phyloP scores from a whole-genome alignment of 176 grass and related monocot species.

The Guadua angustifolia region DNA sequence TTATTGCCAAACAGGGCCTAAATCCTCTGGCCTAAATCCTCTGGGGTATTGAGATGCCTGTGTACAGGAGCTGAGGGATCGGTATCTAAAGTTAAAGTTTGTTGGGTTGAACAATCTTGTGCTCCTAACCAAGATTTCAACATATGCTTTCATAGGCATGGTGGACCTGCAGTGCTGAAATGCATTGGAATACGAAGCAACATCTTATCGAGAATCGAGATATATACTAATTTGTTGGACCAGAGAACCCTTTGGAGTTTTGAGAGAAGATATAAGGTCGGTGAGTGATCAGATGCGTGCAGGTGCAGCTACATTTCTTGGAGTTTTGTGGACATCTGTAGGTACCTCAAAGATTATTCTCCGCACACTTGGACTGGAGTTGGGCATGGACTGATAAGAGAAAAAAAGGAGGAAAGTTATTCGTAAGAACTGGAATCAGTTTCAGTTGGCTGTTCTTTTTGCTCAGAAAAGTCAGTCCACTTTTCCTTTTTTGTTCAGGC shows the following conservation, averaged over 20 bases:
- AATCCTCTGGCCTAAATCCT: too few relatives aligned
- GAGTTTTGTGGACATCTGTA: conserved; percentile 28
- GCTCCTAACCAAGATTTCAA: conserved; percentile 40
- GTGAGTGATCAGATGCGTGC: conserved; percentile 28
- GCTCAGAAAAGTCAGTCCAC: neutral
- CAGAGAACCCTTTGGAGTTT: conserved; percentile 25
- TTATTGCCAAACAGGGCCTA: too few relatives aligned
- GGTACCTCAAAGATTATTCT: neutral
- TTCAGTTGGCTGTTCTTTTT: conserved; percentile 24
- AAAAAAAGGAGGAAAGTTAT: neutral
- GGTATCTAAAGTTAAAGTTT: neutral
- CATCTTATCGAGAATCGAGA: conserved; percentile 41
- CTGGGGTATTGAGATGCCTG: neutral
- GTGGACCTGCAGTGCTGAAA: conserved; percentile 5
- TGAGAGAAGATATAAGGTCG: neutral
- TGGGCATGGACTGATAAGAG: neutral
- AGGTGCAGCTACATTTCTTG: conserved; percentile 20
- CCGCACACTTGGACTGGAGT: neutral
- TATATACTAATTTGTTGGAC: conserved; percentile 27
- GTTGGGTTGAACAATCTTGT: conserved; percentile 42
- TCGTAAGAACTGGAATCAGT: conserved; percentile 7
- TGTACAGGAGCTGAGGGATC: conserved; percentile 3
- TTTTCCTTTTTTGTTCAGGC: conserved; percentile 30
- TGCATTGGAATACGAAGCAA: conserved; percentile 44
- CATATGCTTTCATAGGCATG: conserved; percentile 3